Conservation (phyloP, 805 yeast species). For the Saccharomycopsis schoenii region DNA sequence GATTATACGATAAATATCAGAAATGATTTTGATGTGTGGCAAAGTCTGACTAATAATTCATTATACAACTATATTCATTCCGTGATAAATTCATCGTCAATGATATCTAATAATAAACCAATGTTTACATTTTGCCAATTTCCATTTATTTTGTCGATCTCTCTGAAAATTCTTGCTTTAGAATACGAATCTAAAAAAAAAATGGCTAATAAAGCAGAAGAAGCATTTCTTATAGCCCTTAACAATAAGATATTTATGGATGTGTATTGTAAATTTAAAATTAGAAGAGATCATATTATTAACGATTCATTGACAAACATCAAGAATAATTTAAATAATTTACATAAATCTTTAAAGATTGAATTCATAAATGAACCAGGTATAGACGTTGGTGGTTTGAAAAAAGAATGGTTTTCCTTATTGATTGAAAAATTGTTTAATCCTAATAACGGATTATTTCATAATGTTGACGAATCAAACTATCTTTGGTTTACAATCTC, state of each 20-base stretch:
- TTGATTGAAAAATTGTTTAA: constrained; percentile 61
- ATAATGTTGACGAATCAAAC: constrained; percentile 56
- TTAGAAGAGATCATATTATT: constrained; percentile 58
- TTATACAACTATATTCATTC: constrained; percentile 15
- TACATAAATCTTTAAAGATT: constrained; percentile 66
- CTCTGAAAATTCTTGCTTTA: constrained; percentile 68
- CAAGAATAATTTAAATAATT: constrained; percentile 43
- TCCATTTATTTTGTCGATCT: constrained; percentile 75
- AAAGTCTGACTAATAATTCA: constrained; percentile 30
- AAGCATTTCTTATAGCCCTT: constrained; percentile 71
- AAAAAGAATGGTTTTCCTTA: constrained; percentile 87
- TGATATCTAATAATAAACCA: constrained; percentile 15
- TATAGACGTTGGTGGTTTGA: constrained; percentile 89
- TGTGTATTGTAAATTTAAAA: constrained; percentile 57
- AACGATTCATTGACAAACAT: constrained; percentile 66
- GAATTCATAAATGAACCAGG: constrained; percentile 88
- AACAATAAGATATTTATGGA: constrained; percentile 52
- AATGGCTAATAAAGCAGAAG: constrained; percentile 84
- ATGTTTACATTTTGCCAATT: constrained; percentile 64
- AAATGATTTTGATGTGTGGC: constrained; percentile 83
- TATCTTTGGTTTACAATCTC: constrained; percentile 64
- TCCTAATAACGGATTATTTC: constrained; percentile 58
- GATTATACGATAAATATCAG: constrained; percentile 63
- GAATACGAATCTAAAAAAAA: constrained; percentile 72
- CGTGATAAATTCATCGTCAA: constrained; percentile 9